Evolutionary conservation across 345 rosid genomes (phyloP).

Genomic region (Ricinus communis): DNA sequence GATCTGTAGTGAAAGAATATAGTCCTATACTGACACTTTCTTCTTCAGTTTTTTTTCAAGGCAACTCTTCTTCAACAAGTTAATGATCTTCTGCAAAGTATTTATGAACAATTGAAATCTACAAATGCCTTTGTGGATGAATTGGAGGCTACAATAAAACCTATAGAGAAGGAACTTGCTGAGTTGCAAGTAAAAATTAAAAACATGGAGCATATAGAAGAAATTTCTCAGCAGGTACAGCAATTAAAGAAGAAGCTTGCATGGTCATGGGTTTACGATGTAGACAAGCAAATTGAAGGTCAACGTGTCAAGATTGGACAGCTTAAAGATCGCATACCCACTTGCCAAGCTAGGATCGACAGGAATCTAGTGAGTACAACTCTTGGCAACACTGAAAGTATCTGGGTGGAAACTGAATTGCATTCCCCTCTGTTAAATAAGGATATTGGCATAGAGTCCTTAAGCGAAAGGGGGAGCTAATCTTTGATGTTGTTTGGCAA

Average conservation of each 20-base stretch:
- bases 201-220: slow-evolving; percentile 87
- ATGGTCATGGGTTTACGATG: slow-evolving; percentile 92
- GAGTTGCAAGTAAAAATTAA: slow-evolving; percentile 71
- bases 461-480: too few species aligned
- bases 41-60: slow-evolving; percentile 82
- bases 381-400: slow-evolving; percentile 10
- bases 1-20: slow-evolving; percentile 12
- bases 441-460: neutral
- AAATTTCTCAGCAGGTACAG: slow-evolving; percentile 68
- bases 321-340: slow-evolving; percentile 77
- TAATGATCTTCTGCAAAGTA: slow-evolving; percentile 74
- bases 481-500: too few species aligned
- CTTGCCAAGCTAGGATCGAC: slow-evolving; percentile 91
- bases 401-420: neutral
- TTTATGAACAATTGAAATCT: slow-evolving; percentile 50
- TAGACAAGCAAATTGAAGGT: slow-evolving; percentile 66
- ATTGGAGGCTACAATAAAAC: slow-evolving; percentile 68
- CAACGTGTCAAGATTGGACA: slow-evolving; percentile 53
- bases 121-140: slow-evolving; percentile 65
- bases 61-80: slow-evolving; percentile 98
- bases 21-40: slow-evolving; percentile 30
- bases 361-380: slow-evolving; percentile 56
- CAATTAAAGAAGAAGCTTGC: slow-evolving; percentile 82
- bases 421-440: neutral
- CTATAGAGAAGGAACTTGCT: slow-evolving; percentile 64